Evolutionary conservation across 2,329 filamentous ascomycete genomes (phyloP).

Genomic region (Diaporthe sp.): DNA sequence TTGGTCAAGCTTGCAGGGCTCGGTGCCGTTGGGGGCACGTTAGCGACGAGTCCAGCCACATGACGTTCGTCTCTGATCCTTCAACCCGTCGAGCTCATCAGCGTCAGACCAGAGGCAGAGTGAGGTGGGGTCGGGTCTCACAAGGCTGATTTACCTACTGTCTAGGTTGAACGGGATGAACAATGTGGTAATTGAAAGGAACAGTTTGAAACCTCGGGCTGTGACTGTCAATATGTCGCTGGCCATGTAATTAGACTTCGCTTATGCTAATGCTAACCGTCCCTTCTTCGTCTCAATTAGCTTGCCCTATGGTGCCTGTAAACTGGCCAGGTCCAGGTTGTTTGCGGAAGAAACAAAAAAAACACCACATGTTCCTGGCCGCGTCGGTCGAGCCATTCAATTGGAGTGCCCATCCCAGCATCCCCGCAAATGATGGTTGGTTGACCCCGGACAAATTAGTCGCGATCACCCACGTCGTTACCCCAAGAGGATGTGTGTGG

Average conservation of each 20-base stretch:
- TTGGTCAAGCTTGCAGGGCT: constrained; percentile 19
- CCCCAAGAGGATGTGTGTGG: constrained; percentile 12
- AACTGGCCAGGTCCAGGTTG: constrained; percentile 14
- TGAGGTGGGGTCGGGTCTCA: constrained; percentile 13
- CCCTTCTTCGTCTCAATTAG: constrained; percentile 13
- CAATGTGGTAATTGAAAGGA: background rate
- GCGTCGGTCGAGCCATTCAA: constrained; percentile 11
- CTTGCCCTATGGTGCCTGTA: constrained; percentile 6
- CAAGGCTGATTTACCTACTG: constrained; percentile 6
- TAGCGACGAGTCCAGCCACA: constrained; percentile 19
- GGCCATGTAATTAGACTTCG: background rate
- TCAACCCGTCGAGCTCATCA: background rate
- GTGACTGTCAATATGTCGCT: background rate
- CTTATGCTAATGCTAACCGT: background rate
- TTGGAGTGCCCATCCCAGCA: constrained; percentile 26
- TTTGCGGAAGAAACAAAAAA: constrained; percentile 17
- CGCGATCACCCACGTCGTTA: constrained; percentile 16
- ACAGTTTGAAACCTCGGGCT: background rate
- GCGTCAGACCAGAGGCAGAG: background rate
- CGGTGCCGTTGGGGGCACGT: background rate
- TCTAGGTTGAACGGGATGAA: background rate
- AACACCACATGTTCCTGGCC: constrained; percentile 33
- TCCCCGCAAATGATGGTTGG: constrained; percentile 23
- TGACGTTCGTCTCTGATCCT: constrained; percentile 21
- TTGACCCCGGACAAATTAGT: constrained; percentile 28